Conservation (phyloP, 306 rosid genomes). For the Argentina anserina region DNA sequence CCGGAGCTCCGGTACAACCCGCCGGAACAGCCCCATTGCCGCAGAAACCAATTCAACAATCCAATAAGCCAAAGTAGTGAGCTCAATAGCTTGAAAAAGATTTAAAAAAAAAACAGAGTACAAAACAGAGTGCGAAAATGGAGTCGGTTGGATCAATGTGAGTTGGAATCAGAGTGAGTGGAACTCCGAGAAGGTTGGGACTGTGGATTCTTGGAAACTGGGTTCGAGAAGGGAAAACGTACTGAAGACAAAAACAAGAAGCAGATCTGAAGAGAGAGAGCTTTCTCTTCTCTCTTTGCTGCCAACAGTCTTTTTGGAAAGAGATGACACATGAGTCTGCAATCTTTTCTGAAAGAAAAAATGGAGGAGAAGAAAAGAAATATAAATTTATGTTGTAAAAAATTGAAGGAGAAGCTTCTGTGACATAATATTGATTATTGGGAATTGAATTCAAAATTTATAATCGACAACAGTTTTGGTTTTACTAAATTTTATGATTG, state of each 20-base stretch:
- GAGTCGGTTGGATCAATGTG: slow-evolving; percentile 20
- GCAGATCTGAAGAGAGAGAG: slow-evolving; percentile 34
- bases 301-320: slow-evolving; percentile 21
- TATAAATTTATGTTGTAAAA: background rate
- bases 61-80: slow-evolving; percentile 10
- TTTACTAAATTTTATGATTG: background rate
- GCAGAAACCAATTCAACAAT: slow-evolving; percentile 26
- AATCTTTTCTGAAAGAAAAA: background rate
- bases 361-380: background rate
- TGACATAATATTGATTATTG: background rate
- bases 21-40: slow-evolving; percentile 18
- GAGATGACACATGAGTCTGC: slow-evolving; percentile 34
- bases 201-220: slow-evolving; percentile 10
- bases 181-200: slow-evolving; percentile 12
- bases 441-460: background rate
- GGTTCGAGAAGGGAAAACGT: slow-evolving; percentile 14
- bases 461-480: slow-evolving; percentile 25
- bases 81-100: slow-evolving; percentile 18
- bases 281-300: slow-evolving; percentile 15
- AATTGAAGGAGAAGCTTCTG: slow-evolving; percentile 47
- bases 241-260: slow-evolving; percentile 13
- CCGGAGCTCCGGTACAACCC: slow-evolving; percentile 19
- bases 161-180: background rate
- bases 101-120: slow-evolving; percentile 7
- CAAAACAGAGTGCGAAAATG: background rate